phyloP scores from a whole-genome alignment of 2,329 filamentous ascomycete genomes.

The Raffaelea albimanens region DNA sequence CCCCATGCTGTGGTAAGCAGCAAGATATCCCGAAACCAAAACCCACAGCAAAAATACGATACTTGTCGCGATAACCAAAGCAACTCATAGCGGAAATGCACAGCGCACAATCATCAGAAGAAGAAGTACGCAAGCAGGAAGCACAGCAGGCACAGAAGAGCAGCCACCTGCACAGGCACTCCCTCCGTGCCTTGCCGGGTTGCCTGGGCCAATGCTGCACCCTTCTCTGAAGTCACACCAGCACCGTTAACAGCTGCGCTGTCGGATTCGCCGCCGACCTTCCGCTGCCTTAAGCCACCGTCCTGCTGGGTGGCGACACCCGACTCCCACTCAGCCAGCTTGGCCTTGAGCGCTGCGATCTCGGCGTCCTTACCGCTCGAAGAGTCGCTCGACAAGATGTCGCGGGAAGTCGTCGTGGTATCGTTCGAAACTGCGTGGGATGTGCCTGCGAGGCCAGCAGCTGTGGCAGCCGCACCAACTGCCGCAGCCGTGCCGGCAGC shows the following conservation, averaged over 20 bases:
- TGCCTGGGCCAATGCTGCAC: conserved; percentile 36
- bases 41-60: background rate
- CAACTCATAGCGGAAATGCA: background rate
- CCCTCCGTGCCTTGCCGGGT: conserved; percentile 56
- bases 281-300: conserved; percentile 69
- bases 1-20: background rate
- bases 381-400: background rate
- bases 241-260: conserved; percentile 20
- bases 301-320: conserved; percentile 63
- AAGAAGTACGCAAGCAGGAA: conserved; percentile 95
- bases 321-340: conserved; percentile 55
- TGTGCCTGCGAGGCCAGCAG: background rate
- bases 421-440: background rate
- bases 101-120: conserved; percentile 52
- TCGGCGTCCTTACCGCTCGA: conserved; percentile 8
- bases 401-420: conserved; percentile 2
- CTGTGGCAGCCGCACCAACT: conserved; percentile 7
- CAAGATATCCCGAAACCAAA: background rate
- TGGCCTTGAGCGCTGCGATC: conserved; percentile 20
- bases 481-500: conserved; percentile 5
- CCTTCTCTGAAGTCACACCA: conserved; percentile 27
- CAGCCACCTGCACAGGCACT: conserved; percentile 78
- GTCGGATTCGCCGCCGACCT: conserved; percentile 33
- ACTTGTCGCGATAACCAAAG: no score
- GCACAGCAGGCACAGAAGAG: conserved; percentile 74